Percentiles rank a stretch among this genome's conserved stretches.
These are phyloP conservation scores for Fistulinella cinereoalba DNA, from an alignment of 1,284 basidiomycete species.

Conservation along the genomic window DNA sequence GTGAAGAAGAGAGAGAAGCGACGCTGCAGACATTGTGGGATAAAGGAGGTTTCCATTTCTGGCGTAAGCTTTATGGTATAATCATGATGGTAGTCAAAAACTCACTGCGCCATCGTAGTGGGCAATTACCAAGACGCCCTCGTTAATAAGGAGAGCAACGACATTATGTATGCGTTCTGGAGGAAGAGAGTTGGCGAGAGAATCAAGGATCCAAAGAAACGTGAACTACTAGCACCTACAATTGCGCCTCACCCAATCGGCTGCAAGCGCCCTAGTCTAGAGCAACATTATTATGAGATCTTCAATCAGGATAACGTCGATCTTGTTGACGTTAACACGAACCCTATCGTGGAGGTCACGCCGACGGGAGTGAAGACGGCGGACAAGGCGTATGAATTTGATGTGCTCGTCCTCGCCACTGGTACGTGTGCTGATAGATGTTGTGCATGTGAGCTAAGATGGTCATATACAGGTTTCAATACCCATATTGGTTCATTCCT, in stretches of 20 bases:
- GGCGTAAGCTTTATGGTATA: too few species aligned
- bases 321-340: slow-evolving; percentile 6
- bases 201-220: slow-evolving; percentile 14
- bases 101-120: slow-evolving; percentile 1
- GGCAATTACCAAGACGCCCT: slow-evolving; percentile 16
- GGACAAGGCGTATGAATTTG: slow-evolving; percentile 10
- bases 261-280: not conserved
- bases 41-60: slow-evolving; percentile 6
- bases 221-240: slow-evolving; percentile 12
- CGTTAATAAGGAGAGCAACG: not conserved
- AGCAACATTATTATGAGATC: slow-evolving; percentile 17
- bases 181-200: slow-evolving; percentile 15
- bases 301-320: slow-evolving; percentile 19
- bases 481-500: slow-evolving; percentile 3
- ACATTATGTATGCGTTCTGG: slow-evolving; percentile 16
- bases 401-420: slow-evolving; percentile 17
- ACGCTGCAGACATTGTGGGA: slow-evolving; percentile 14
- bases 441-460: not conserved
- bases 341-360: slow-evolving; percentile 14
- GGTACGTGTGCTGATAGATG: slow-evolving; percentile 1
- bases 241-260: slow-evolving; percentile 19
- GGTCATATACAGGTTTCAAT: slow-evolving; percentile 8
- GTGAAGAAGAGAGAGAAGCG: slow-evolving; percentile 7
- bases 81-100: too few species aligned
- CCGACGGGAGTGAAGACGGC: slow-evolving; percentile 11